phyloP scores from a whole-genome alignment of 1,284 basidiomycete species.

The Stygiomarasmius scandens region DNA sequence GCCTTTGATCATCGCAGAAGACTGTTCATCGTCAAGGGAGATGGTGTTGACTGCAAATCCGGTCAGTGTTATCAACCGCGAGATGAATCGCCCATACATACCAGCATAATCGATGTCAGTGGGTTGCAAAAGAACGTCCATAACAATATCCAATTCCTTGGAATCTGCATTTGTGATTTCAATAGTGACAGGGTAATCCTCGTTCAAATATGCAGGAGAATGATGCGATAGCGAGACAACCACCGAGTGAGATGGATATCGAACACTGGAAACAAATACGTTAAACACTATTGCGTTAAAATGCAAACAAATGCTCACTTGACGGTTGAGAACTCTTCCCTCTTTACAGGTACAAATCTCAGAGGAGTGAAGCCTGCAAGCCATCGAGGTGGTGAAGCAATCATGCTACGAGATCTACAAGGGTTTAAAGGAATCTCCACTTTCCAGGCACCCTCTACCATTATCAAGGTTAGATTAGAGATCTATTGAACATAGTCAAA shows the following conservation, averaged over 20 bases:
- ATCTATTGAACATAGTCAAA: no score
- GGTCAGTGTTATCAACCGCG: neutral
- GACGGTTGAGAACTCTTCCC: conserved; percentile 50
- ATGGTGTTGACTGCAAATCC: conserved; percentile 60
- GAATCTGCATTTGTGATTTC: conserved; percentile 71
- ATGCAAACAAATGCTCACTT: conserved; percentile 43
- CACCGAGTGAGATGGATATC: conserved; percentile 63
- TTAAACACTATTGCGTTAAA: conserved; percentile 1
- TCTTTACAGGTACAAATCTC: conserved; percentile 53
- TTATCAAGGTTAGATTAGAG: conserved; percentile 31
- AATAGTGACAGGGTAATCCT: conserved; percentile 72
- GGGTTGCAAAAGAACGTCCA: conserved; percentile 80
- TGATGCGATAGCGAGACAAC: conserved; percentile 57
- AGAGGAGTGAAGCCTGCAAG: conserved; percentile 52
- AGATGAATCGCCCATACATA: conserved; percentile 35
- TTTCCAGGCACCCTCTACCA: conserved; percentile 64
- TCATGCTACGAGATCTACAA: conserved; percentile 35
- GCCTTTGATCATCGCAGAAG: conserved; percentile 74
- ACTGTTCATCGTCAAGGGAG: conserved; percentile 59
- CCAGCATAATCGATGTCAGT: conserved; percentile 76
- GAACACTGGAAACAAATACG: conserved; percentile 50
- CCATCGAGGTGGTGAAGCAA: conserved; percentile 48
- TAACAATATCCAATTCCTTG: conserved; percentile 61
- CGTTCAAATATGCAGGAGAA: conserved; percentile 74
- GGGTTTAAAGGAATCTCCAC: conserved; percentile 61